Evolutionary conservation across 495 filamentous ascomycete genomes (phyloP).

Genomic region (Cercophora newfieldiana): DNA sequence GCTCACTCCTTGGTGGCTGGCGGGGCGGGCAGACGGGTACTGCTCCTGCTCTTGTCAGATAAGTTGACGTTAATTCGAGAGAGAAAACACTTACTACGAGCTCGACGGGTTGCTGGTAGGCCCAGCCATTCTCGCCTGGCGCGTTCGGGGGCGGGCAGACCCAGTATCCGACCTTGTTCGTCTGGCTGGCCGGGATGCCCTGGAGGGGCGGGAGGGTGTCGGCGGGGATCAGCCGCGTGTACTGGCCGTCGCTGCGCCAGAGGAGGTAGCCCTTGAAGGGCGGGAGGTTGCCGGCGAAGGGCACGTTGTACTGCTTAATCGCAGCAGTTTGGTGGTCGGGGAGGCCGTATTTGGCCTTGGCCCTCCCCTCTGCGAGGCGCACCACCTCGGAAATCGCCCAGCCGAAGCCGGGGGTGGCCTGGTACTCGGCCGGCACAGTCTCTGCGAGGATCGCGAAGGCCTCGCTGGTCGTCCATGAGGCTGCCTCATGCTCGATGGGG

Average conservation of each 20-base stretch:
- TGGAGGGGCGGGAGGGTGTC: conserved; percentile 59
- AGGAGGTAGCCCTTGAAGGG: conserved; percentile 51
- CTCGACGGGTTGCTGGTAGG: conserved; percentile 17
- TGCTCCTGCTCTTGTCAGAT: background rate
- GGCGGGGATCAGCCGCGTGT: conserved; percentile 63
- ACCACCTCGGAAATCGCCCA: background rate
- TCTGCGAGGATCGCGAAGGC: background rate
- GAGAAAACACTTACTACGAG: conserved; percentile 18
- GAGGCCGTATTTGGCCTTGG: background rate
- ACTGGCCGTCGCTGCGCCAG: conserved; percentile 55
- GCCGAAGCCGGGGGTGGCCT: background rate
- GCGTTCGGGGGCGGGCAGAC: conserved; percentile 43
- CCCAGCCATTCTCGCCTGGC: conserved; percentile 37
- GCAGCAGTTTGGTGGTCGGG: background rate
- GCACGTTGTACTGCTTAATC: background rate
- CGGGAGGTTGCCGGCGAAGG: background rate
- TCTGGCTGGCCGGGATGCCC: conserved; percentile 35
- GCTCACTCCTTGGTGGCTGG: conserved; percentile 14
- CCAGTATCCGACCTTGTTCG: conserved; percentile 37
- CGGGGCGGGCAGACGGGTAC: background rate
- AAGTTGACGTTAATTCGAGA: background rate
- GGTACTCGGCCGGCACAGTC: background rate
- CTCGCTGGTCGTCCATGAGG: background rate
- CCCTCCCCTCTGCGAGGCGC: background rate
- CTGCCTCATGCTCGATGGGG: background rate